Evolutionary conservation across 768 basidiomycete species (phyloP).

Genomic region (Tricholoma saponaceum): DNA sequence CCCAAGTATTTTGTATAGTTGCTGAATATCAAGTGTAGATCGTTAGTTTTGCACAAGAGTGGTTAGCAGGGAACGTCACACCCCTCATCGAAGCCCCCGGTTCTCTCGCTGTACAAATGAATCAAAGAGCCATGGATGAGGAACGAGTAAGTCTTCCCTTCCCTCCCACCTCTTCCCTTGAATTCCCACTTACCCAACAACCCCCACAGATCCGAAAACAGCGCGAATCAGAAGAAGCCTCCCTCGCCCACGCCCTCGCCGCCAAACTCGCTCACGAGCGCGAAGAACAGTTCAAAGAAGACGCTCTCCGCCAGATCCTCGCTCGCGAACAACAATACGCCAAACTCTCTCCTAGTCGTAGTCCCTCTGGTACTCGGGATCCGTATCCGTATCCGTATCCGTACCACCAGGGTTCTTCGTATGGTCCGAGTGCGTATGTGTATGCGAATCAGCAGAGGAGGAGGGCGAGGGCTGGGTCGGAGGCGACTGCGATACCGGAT

Average conservation of each 20-base stretch:
- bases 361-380: not conserved
- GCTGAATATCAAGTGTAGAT: constrained; percentile 37
- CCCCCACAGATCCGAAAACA: constrained; percentile 46
- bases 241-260: too few relatives aligned
- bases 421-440: too few relatives aligned
- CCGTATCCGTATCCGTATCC: not conserved
- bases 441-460: too few relatives aligned
- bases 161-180: not conserved
- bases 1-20: not conserved
- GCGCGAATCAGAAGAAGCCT: constrained; percentile 43
- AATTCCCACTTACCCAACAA: not conserved
- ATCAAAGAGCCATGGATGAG: constrained; percentile 63
- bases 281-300: constrained; percentile 62
- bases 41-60: constrained; percentile 64
- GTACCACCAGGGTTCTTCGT: not conserved
- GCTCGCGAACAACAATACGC: constrained; percentile 46
- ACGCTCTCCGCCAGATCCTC: constrained; percentile 54
- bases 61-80: constrained; percentile 55
- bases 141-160: constrained; percentile 44
- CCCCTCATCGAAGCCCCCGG: constrained; percentile 58
- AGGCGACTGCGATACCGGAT: constrained; percentile 57
- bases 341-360: not conserved
- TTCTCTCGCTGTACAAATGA: constrained; percentile 80
- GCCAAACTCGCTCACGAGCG: too few relatives aligned
- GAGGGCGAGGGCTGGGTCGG: constrained; percentile 53